Conservation (phyloP, 2,329 filamentous ascomycete genomes). For the Paradendryphiella salina region DNA sequence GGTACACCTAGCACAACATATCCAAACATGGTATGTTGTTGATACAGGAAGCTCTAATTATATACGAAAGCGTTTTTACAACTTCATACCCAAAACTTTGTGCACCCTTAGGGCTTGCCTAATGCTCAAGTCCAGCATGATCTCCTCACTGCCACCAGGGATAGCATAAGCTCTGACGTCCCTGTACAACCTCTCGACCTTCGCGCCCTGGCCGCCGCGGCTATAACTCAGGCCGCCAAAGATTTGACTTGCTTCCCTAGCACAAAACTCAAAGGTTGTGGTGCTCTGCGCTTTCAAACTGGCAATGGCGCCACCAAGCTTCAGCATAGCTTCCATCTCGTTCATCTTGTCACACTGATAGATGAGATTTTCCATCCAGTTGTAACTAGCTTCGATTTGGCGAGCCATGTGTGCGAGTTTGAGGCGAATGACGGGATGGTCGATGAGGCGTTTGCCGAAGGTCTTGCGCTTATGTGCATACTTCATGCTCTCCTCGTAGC, state of each 20-base stretch:
- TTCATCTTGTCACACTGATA: conserved; percentile 93
- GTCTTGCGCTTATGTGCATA: conserved; percentile 97
- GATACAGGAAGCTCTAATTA: neutral
- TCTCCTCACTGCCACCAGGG: conserved; percentile 94
- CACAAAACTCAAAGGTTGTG: conserved; percentile 95
- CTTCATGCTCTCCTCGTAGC: conserved; percentile 94
- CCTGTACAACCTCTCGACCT: conserved; percentile 91
- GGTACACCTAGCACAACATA: no score
- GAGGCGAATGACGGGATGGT: conserved; percentile 95
- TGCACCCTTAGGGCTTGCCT: conserved; percentile 86
- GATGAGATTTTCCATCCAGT: conserved; percentile 94
- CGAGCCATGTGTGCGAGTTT: conserved; percentile 98
- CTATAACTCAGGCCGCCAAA: conserved; percentile 94
- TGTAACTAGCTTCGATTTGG: conserved; percentile 95
- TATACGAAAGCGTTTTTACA: conserved; percentile 58
- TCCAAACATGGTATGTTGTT: neutral
- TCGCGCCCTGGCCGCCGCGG: conserved; percentile 89
- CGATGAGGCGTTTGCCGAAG: conserved; percentile 94
- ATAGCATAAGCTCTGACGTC: conserved; percentile 95
- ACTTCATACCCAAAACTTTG: conserved; percentile 92
- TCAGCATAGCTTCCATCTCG: conserved; percentile 93
- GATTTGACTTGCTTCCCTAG: conserved; percentile 93
- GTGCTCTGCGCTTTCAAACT: conserved; percentile 92
- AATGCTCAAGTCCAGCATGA: conserved; percentile 97
- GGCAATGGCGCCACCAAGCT: conserved; percentile 91